Evolutionary conservation across 2,329 filamentous ascomycete species (phyloP).

Genomic region (Trichoderma harzianum): DNA sequence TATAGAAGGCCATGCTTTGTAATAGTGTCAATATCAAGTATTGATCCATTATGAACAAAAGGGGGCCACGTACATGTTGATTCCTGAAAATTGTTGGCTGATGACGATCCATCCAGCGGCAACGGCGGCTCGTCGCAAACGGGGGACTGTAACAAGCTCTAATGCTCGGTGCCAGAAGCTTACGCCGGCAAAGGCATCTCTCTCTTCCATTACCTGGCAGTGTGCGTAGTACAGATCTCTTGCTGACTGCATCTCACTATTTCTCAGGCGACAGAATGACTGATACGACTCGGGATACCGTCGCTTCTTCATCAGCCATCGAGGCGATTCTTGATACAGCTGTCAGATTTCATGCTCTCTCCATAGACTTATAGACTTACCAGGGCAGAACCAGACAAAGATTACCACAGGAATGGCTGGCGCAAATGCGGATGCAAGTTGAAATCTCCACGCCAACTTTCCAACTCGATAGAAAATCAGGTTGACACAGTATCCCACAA

Average conservation of each 20-base stretch:
- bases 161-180: slow-evolving; percentile 38
- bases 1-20: slow-evolving; percentile 46
- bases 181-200: slow-evolving; percentile 32
- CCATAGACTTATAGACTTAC: slow-evolving; percentile 32
- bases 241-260: slow-evolving; percentile 55
- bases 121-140: slow-evolving; percentile 42
- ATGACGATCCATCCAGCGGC: slow-evolving; percentile 32
- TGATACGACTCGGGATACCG: slow-evolving; percentile 51
- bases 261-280: slow-evolving; percentile 54
- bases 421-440: slow-evolving; percentile 60
- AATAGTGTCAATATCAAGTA: slow-evolving; percentile 16
- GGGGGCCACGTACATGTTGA: slow-evolving; percentile 22
- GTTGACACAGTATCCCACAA: slow-evolving; percentile 63
- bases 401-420: slow-evolving; percentile 59
- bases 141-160: slow-evolving; percentile 47
- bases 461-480: slow-evolving; percentile 58
- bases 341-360: neutral
- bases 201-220: slow-evolving; percentile 34
- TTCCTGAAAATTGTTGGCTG: slow-evolving; percentile 32
- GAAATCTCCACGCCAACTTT: slow-evolving; percentile 57
- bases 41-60: no score
- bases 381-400: slow-evolving; percentile 56
- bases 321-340: slow-evolving; percentile 49
- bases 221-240: slow-evolving; percentile 55
- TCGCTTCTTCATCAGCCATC: slow-evolving; percentile 62